phyloP scores from a whole-genome alignment of 371 early-diverging fungal genomes.

The Fennellomyces sp. region DNA sequence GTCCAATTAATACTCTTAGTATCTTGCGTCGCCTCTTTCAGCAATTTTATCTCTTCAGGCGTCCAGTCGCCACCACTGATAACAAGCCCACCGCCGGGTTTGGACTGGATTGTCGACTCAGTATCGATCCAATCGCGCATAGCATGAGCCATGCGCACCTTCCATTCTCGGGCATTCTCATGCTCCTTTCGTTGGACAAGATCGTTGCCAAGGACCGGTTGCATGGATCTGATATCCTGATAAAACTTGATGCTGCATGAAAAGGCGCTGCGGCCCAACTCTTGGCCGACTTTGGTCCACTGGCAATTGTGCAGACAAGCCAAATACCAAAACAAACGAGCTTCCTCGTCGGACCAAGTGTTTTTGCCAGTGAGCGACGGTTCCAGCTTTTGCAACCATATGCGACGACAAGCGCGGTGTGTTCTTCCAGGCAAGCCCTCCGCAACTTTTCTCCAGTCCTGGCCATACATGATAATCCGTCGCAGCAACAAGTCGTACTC shows the following conservation, averaged over 20 bases:
- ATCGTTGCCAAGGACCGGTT: conserved; percentile 13
- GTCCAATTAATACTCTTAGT: conserved; percentile 21
- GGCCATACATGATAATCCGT: conserved; percentile 38
- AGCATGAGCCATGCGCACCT: conserved; percentile 17
- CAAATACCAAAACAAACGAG: conserved; percentile 33
- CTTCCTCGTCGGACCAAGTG: conserved; percentile 29
- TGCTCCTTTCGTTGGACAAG: not conserved
- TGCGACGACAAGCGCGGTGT: conserved; percentile 19
- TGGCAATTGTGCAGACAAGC: conserved; percentile 13
- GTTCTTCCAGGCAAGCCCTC: conserved; percentile 38
- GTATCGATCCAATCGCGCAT: conserved; percentile 21
- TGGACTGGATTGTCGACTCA: not conserved
- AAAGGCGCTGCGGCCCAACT: conserved; percentile 22
- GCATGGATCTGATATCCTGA: conserved; percentile 17
- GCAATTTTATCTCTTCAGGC: conserved; percentile 10
- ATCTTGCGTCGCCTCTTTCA: conserved; percentile 5
- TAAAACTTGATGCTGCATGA: conserved; percentile 25
- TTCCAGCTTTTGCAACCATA: conserved; percentile 33
- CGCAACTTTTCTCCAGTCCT: conserved; percentile 45
- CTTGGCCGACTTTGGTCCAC: conserved; percentile 20
- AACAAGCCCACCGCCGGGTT: not conserved
- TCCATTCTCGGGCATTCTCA: conserved; percentile 26
- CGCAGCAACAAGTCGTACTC: conserved; percentile 39
- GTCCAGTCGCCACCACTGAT: conserved; percentile 19
- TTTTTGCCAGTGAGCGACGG: conserved; percentile 16